These are phyloP conservation scores for Inga oerstediana DNA, from an alignment of 306 rosid genomes.

Conservation along the genomic window DNA sequence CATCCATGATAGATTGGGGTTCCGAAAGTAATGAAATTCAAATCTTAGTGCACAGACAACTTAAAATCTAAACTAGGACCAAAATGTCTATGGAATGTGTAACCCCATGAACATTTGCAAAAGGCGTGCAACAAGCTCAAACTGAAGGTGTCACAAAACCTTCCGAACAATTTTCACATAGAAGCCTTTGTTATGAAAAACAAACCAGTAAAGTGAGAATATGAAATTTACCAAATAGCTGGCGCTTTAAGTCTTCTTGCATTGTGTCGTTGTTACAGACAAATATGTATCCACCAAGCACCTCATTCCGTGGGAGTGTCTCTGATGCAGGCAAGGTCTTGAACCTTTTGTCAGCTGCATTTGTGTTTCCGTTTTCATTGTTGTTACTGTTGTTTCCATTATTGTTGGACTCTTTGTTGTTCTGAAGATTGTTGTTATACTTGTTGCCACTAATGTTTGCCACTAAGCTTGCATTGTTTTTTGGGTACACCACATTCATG, in stretches of 20 bases:
- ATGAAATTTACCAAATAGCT: conserved; percentile 74
- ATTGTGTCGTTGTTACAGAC: conserved; percentile 97
- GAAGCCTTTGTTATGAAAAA: not conserved
- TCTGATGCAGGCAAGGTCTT: conserved; percentile 98
- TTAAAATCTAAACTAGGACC: not conserved
- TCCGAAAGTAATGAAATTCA: not conserved
- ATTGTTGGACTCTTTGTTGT: conserved; percentile 70
- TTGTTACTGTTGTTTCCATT: conserved; percentile 44
- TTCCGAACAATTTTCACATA: not conserved
- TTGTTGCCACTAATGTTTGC: conserved; percentile 66
- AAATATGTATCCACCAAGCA: conserved; percentile 98
- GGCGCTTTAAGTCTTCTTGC: conserved; percentile 98
- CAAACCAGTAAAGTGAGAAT: not conserved
- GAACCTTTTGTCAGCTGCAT: conserved; percentile 85
- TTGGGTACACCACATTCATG: conserved; percentile 75
- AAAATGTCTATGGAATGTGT: not conserved
- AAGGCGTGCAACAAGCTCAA: not conserved
- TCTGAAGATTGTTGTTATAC: conserved; percentile 58
- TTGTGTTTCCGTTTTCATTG: conserved; percentile 47
- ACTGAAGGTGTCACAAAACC: not conserved
- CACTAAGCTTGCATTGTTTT: conserved; percentile 59
- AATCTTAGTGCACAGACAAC: not conserved
- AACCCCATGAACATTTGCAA: not conserved
- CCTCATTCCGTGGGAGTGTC: conserved; percentile 96
- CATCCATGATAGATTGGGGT: not conserved